Conservation (phyloP, 305 asterid genomes). For the Petunia hybrid region DNA sequence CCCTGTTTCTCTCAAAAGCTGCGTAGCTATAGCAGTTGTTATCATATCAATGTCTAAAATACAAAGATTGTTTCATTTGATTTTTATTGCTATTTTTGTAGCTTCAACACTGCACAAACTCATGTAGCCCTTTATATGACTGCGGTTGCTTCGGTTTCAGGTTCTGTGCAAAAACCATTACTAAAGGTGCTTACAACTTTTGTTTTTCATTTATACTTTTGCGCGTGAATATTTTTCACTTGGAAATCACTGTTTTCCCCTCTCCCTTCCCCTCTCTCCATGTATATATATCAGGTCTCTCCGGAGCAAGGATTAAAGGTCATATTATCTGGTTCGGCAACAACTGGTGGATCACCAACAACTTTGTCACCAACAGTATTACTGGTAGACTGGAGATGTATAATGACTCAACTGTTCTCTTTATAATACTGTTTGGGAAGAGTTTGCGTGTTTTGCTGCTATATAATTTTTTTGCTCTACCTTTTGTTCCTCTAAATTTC, state of each 20-base stretch:
- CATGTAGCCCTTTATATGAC: constrained; percentile 78
- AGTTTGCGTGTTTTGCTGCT: not conserved
- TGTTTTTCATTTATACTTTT: not conserved
- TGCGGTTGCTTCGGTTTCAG: constrained; percentile 74
- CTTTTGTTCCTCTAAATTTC: constrained; percentile 36
- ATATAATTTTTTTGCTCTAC: constrained; percentile 23
- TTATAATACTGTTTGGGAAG: not conserved
- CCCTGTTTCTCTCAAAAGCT: constrained; percentile 26
- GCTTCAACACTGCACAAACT: constrained; percentile 83
- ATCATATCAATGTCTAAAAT: constrained; percentile 20
- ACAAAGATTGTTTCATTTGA: constrained; percentile 28
- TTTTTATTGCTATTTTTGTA: constrained; percentile 48
- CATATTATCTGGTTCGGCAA: constrained; percentile 78
- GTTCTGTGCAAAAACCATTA: constrained; percentile 73
- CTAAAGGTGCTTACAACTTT: constrained; percentile 52
- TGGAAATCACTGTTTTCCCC: not conserved
- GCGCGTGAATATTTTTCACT: constrained; percentile 11
- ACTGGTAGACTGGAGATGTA: constrained; percentile 84
- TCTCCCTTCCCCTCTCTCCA: constrained; percentile 16
- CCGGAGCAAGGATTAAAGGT: constrained; percentile 82
- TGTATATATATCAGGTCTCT: constrained; percentile 52
- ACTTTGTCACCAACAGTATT: constrained; percentile 82
- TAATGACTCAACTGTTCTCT: constrained; percentile 31
- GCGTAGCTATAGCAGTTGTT: constrained; percentile 32
- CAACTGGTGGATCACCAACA: constrained; percentile 80